Evolutionary conservation across 495 filamentous ascomycete genomes (phyloP), one percentile per base, ranked within the genome.

Genomic region (Aspergillus nanangensis): DNA sequence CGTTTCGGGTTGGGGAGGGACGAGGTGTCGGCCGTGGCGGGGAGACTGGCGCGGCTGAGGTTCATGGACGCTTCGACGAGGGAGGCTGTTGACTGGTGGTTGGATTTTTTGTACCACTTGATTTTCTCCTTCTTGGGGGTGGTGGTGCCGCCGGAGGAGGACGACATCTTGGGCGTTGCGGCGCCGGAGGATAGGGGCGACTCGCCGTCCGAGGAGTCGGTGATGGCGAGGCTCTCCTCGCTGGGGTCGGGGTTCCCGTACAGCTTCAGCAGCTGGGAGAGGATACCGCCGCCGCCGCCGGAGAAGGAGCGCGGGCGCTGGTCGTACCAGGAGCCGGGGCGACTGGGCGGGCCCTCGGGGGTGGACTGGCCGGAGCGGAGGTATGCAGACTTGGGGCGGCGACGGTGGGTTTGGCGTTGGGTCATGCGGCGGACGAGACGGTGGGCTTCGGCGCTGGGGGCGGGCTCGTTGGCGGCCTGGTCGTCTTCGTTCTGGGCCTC

Each of bases 71-170:
- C 62, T 19, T 62, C 58, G 32, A 71, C 55, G 41, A 74, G 52
- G 11, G 70, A 74, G 4, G 66, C 60, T 14, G 69, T 74, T 7
- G 69, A 72, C 1, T 46, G 70, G 27, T 66, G 66, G 45, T 65
- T 44, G 48, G 67, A 57, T 51, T 79, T 83, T 50, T 79, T 79
- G 60, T 84, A 84, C 84, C 78, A 91, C 57, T 79, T 85, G 27
- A 79, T 58, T 47, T 78, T 78, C 34, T 76, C 72, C 44, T 71
- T 67, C 47, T 67, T 67, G n/a, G 83, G 76, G n/a, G n/a, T n/a
- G n/a, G n/a, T n/a, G 15, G 82, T 81, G 27, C 68, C 50, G n/a
- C 81, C 80, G 0, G 60, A 57, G 4, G 52, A 40, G 8, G 57
- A 53, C 21, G 58, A 61, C 18, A 60, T 58, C 43, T 60, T 62